These are phyloP conservation scores for Phialophora macrospora DNA, from an alignment of 2,329 filamentous ascomycete species.

Conservation along the genomic window DNA sequence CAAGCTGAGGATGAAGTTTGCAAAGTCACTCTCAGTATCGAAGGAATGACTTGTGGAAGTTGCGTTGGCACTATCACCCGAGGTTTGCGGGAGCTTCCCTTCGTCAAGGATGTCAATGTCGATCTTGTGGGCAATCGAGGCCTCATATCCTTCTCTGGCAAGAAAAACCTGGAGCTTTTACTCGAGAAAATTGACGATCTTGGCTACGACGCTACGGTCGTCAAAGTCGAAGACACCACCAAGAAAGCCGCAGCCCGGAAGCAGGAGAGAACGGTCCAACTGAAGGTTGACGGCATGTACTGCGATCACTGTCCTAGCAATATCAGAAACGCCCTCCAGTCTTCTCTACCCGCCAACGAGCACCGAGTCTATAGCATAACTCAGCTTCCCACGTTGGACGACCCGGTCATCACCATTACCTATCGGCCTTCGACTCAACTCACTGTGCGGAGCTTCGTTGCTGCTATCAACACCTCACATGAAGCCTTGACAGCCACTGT, in stretches of 20 bases:
- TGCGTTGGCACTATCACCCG: conserved; percentile 58
- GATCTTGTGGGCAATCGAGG: conserved; percentile 59
- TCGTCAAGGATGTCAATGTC: conserved; percentile 55
- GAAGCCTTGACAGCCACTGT: conserved; percentile 69
- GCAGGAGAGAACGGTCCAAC: conserved; percentile 61
- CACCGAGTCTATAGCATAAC: conserved; percentile 55
- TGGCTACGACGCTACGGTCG: conserved; percentile 68
- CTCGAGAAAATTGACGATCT: conserved; percentile 61
- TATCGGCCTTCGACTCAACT: conserved; percentile 74
- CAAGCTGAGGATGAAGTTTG: conserved; percentile 38
- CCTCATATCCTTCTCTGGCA: conserved; percentile 55
- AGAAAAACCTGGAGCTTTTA: conserved; percentile 52
- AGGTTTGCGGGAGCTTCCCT: conserved; percentile 53
- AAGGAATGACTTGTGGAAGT: conserved; percentile 64
- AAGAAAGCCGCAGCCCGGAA: conserved; percentile 39
- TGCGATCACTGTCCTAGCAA: conserved; percentile 70
- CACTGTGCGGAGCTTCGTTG: conserved; percentile 76
- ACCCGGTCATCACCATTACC: conserved; percentile 70
- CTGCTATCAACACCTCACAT: conserved; percentile 69
- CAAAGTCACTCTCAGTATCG: conserved; percentile 56
- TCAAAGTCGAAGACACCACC: conserved; percentile 51
- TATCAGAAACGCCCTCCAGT: conserved; percentile 43
- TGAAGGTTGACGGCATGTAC: conserved; percentile 73
- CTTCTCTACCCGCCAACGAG: conserved; percentile 38
- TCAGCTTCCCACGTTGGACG: conserved; percentile 60